Evolutionary conservation across 1,139 yeast species (phyloP).

Genomic region (Blastobotrys capitulatus): DNA sequence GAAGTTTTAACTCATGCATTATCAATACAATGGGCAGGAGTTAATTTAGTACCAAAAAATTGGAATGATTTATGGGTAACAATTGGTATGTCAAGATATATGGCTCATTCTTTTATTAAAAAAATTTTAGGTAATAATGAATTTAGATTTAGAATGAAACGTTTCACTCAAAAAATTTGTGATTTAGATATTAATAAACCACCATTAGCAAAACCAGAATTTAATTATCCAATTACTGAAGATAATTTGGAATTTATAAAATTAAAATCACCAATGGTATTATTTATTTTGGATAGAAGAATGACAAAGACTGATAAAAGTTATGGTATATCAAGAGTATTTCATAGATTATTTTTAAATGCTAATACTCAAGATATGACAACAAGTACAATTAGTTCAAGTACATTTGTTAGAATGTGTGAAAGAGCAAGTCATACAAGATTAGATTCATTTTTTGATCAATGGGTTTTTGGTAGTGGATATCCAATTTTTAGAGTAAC

Average conservation of each 20-base stretch:
- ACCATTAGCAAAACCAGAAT: constrained; percentile 68
- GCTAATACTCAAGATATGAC: constrained; percentile 92
- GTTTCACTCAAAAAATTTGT: constrained; percentile 59
- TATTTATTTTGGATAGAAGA: constrained; percentile 78
- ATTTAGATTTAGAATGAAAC: constrained; percentile 63
- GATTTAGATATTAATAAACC: constrained; percentile 73
- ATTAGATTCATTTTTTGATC: constrained; percentile 77
- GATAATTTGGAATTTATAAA: constrained; percentile 57
- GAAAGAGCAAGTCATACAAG: constrained; percentile 90
- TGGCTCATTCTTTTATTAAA: constrained; percentile 69
- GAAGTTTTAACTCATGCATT: constrained; percentile 63
- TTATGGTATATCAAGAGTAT: constrained; percentile 83
- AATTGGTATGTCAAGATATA: constrained; percentile 75
- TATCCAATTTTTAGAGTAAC: constrained; percentile 84
- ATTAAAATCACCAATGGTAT: constrained; percentile 79
- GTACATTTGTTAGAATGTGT: constrained; percentile 85
- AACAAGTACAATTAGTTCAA: constrained; percentile 72
- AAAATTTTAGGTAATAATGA: constrained; percentile 80
- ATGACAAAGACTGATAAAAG: constrained; percentile 96
- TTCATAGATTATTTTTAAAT: constrained; percentile 86
- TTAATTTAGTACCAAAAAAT: constrained; percentile 77
- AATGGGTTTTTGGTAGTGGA: constrained; percentile 91
- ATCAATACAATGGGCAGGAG: constrained; percentile 92
- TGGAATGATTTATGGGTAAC: constrained; percentile 91
- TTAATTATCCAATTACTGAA: constrained; percentile 63